A percentile compares a stretch with the other conserved stretches of the same genome.
Evolutionary conservation across 2,329 filamentous ascomycete genomes (phyloP).

Genomic region (Diaporthe ilicicola): DNA sequence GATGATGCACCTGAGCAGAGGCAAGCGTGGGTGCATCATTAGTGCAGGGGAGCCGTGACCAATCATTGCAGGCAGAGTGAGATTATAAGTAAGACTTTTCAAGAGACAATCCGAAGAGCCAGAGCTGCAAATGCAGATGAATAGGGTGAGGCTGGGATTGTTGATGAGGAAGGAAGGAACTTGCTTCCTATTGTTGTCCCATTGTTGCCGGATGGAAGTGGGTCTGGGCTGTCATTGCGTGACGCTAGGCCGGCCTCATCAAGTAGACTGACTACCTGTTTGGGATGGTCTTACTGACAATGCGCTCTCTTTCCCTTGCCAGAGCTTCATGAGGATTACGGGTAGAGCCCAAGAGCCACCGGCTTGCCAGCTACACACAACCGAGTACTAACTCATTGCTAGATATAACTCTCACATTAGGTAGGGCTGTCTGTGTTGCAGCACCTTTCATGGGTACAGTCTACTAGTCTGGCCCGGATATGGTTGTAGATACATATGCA

Average conservation of each 20-base stretch:
- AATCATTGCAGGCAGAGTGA: background rate
- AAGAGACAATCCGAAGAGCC: slow-evolving; percentile 19
- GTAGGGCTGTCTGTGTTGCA: too few species aligned
- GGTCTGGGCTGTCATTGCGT: background rate
- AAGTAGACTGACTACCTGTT: background rate
- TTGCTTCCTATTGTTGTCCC: slow-evolving; percentile 30
- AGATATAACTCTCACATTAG: too few species aligned
- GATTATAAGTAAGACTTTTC: background rate
- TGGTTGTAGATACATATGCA: too few species aligned
- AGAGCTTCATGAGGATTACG: background rate
- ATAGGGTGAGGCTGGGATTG: slow-evolving; percentile 18
- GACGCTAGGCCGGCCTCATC: background rate
- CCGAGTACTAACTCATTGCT: too few species aligned
- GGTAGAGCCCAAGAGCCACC: background rate
- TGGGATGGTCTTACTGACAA: background rate
- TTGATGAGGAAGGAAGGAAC: background rate
- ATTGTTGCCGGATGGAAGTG: slow-evolving; percentile 27
- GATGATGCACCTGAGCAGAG: background rate
- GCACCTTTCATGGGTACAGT: too few species aligned
- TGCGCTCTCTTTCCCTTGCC: background rate
- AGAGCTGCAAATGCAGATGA: slow-evolving; percentile 25
- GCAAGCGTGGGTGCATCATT: background rate
- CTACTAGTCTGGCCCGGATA: too few species aligned
- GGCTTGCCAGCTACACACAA: background rate
- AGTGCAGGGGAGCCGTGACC: background rate